Conservation (phyloP, 805 yeast species). For the Wickerhamomyces sydowiorum region DNA sequence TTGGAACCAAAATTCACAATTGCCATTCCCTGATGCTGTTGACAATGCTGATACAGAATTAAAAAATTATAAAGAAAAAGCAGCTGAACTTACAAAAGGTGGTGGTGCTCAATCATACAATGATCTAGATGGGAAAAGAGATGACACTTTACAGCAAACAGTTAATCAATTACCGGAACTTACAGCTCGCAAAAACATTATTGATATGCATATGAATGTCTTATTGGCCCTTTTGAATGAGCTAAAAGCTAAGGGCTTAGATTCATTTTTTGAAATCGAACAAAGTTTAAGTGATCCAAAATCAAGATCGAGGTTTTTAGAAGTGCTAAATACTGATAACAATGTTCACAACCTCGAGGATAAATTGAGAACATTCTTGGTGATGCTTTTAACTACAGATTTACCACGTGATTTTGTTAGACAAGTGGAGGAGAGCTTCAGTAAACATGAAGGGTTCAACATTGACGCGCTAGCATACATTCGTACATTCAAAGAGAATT, state of each 20-base stretch:
- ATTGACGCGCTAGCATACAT: slow-evolving; percentile 65
- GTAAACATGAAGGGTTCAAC: slow-evolving; percentile 49
- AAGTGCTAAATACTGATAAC: slow-evolving; percentile 42
- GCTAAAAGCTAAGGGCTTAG: slow-evolving; percentile 80
- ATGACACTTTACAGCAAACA: slow-evolving; percentile 69
- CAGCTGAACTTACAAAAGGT: slow-evolving; percentile 74
- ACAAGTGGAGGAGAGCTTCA: slow-evolving; percentile 61
- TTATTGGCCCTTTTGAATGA: slow-evolving; percentile 78
- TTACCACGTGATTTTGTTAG: slow-evolving; percentile 43
- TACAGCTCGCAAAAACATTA: slow-evolving; percentile 77
- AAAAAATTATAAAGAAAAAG: slow-evolving; percentile 77
- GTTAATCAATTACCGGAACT: slow-evolving; percentile 90
- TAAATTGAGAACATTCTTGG: slow-evolving; percentile 83
- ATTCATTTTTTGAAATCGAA: slow-evolving; percentile 90
- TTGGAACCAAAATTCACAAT: slow-evolving; percentile 77
- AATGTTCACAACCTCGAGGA: slow-evolving; percentile 65
- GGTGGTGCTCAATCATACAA: slow-evolving; percentile 66
- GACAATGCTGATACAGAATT: slow-evolving; percentile 89
- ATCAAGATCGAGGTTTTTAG: slow-evolving; percentile 52
- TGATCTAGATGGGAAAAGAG: slow-evolving; percentile 59
- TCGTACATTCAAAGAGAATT: slow-evolving; percentile 73
- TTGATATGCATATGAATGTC: slow-evolving; percentile 97
- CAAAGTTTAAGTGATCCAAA: slow-evolving; percentile 63
- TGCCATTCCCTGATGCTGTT: slow-evolving; percentile 98
- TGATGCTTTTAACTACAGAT: slow-evolving; percentile 55